Evolutionary conservation across 2,329 filamentous ascomycete species (phyloP).

Genomic region (Sphaceloma murrayae): DNA sequence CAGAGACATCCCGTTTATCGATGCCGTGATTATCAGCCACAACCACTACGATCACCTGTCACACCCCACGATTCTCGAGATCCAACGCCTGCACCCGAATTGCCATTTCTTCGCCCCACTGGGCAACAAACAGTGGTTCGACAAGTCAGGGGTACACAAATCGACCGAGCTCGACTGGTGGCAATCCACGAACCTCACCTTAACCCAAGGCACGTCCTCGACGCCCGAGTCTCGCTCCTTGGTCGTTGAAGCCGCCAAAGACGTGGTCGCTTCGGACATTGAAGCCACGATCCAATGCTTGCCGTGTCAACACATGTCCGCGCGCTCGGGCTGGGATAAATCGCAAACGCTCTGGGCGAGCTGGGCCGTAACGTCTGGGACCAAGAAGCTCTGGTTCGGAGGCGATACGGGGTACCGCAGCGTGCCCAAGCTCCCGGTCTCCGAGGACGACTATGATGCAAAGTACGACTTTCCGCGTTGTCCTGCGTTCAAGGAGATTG

Average conservation of each 20-base stretch:
- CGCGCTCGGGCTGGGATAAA: conserved; percentile 58
- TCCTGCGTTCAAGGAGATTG: conserved; percentile 79
- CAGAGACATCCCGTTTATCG: conserved; percentile 34
- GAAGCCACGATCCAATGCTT: conserved; percentile 65
- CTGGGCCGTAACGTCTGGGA: conserved; percentile 67
- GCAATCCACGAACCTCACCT: conserved; percentile 66
- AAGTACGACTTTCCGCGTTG: conserved; percentile 61
- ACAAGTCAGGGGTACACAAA: conserved; percentile 56
- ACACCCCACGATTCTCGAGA: conserved; percentile 60
- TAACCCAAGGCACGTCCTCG: conserved; percentile 35
- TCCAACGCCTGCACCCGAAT: conserved; percentile 61
- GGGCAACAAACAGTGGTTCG: conserved; percentile 77
- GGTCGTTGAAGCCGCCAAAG: conserved; percentile 7
- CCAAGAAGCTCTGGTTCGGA: conserved; percentile 74
- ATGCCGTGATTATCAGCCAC: conserved; percentile 71
- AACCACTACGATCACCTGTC: conserved; percentile 91
- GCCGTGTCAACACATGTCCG: conserved; percentile 75
- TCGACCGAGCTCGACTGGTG: conserved; percentile 94
- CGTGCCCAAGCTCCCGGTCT: conserved; percentile 55
- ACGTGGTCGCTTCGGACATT: conserved; percentile 40
- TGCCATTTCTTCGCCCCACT: conserved; percentile 83
- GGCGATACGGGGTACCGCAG: conserved; percentile 81
- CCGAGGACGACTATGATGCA: conserved; percentile 60
- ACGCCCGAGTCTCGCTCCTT: conserved; percentile 7
- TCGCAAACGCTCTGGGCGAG: conserved; percentile 76